These are phyloP conservation scores for Colletotrichum truncatum DNA, from an alignment of 2,329 filamentous ascomycete species.

Conservation along the genomic window DNA sequence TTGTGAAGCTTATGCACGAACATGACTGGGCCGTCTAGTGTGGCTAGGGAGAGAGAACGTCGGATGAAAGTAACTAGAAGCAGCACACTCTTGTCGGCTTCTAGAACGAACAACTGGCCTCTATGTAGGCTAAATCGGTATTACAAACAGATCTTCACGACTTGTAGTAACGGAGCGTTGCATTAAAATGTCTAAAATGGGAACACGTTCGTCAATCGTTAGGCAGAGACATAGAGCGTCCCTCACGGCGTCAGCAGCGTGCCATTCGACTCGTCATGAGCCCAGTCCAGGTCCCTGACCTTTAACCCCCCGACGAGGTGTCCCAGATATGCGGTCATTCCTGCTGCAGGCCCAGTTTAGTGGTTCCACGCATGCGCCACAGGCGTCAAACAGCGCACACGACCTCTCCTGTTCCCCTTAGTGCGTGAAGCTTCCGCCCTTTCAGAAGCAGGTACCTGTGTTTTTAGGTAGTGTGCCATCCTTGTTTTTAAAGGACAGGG, in stretches of 20 bases:
- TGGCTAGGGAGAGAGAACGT: background rate
- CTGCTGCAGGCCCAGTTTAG: constrained; percentile 8
- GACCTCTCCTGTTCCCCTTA: background rate
- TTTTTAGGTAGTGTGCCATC: background rate
- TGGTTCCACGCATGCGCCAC: constrained; percentile 16
- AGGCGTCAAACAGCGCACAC: constrained; percentile 13
- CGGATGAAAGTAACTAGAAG: background rate
- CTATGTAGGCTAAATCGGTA: too few relatives aligned
- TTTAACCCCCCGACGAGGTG: constrained; percentile 5
- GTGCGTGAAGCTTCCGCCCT: background rate
- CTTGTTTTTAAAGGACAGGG: background rate
- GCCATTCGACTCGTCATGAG: background rate
- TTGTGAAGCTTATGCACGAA: background rate
- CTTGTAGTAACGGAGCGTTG: background rate
- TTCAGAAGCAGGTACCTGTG: background rate
- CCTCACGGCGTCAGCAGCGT: background rate
- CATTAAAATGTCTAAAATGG: too few relatives aligned
- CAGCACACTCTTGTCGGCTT: too few relatives aligned
- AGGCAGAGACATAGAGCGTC: background rate
- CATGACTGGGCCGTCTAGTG: background rate
- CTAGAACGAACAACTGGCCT: too few relatives aligned
- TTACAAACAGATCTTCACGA: too few relatives aligned
- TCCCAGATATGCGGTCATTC: constrained; percentile 16
- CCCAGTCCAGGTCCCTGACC: background rate
- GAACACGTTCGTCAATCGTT: too few relatives aligned